These are phyloP conservation scores for Colletotrichum eremochloae DNA, from an alignment of 2,329 filamentous ascomycete species.

Conservation along the genomic window DNA sequence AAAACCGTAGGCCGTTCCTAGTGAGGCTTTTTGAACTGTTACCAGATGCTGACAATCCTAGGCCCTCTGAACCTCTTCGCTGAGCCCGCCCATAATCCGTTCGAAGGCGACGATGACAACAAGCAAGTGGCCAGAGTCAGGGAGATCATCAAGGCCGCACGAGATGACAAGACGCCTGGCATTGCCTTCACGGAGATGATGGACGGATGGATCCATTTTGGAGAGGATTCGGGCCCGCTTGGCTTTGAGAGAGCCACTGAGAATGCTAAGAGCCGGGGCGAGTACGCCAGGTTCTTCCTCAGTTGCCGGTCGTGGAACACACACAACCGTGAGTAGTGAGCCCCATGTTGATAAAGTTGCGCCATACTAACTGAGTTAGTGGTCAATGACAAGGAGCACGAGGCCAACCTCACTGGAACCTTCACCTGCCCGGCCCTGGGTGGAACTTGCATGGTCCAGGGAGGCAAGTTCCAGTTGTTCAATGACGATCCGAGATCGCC, in stretches of 20 bases:
- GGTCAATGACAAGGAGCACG: slow-evolving; percentile 62
- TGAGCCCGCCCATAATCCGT: slow-evolving; percentile 53
- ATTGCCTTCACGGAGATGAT: slow-evolving; percentile 75
- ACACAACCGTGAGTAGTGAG: slow-evolving; percentile 42
- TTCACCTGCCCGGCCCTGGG: slow-evolving; percentile 67
- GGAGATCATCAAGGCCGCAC: slow-evolving; percentile 57
- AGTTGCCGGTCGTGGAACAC: slow-evolving; percentile 69
- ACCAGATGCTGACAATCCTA: background rate
- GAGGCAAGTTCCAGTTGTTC: slow-evolving; percentile 72
- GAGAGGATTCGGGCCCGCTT: slow-evolving; percentile 58
- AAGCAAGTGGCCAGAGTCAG: slow-evolving; percentile 53
- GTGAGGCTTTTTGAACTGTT: rapidly evolving
- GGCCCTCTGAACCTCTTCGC: slow-evolving; percentile 68
- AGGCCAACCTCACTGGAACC: slow-evolving; percentile 69
- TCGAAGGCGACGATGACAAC: slow-evolving; percentile 51
- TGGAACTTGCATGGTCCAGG: slow-evolving; percentile 71
- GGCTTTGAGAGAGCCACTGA: slow-evolving; percentile 67
- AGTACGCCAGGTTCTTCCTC: slow-evolving; percentile 70
- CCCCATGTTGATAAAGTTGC: background rate
- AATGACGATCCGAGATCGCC: slow-evolving; percentile 65
- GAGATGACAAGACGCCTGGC: slow-evolving; percentile 59
- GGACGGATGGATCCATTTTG: slow-evolving; percentile 70
- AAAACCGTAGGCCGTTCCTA: slow-evolving; percentile 45
- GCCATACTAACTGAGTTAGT: slow-evolving; percentile 50
- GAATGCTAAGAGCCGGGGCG: slow-evolving; percentile 64